phyloP scores from a whole-genome alignment of 192 early-diverging fungal species.

The Obelidium mucronatum region DNA sequence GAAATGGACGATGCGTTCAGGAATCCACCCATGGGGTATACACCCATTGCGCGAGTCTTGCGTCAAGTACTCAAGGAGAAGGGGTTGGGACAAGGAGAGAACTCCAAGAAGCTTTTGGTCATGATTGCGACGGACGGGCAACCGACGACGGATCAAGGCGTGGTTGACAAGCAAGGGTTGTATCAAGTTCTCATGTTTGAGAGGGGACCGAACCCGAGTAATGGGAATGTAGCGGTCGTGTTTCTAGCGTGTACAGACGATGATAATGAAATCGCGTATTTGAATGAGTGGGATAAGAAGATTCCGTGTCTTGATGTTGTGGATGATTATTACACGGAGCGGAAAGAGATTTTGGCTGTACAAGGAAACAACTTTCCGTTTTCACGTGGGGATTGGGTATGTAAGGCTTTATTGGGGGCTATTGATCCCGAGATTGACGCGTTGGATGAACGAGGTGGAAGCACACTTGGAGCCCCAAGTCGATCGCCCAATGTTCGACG shows the following conservation, averaged over 20 bases:
- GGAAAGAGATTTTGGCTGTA: slow-evolving; percentile 5
- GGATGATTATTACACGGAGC: slow-evolving; percentile 27
- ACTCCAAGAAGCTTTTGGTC: slow-evolving; percentile 25
- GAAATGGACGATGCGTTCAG: not conserved
- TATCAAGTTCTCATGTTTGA: slow-evolving; percentile 20
- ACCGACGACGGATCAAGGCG: slow-evolving; percentile 23
- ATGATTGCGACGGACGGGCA: slow-evolving; percentile 30
- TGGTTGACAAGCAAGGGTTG: slow-evolving; percentile 18
- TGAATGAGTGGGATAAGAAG: slow-evolving; percentile 23
- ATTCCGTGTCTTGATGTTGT: slow-evolving; percentile 17
- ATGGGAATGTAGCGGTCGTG: not conserved
- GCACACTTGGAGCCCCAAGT: not conserved
- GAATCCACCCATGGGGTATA: not conserved
- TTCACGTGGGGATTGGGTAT: slow-evolving; percentile 31
- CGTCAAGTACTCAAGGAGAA: slow-evolving; percentile 13
- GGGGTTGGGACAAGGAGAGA: not conserved
- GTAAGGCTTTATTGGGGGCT: slow-evolving; percentile 20
- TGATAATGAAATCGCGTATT: slow-evolving; percentile 21
- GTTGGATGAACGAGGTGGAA: slow-evolving; percentile 10
- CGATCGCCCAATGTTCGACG: not conserved
- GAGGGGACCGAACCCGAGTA: not conserved
- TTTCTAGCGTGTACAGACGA: slow-evolving; percentile 34
- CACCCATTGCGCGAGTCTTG: slow-evolving; percentile 15
- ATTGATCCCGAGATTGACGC: slow-evolving; percentile 31
- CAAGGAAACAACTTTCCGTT: slow-evolving; percentile 24